These are phyloP conservation scores for Oryza meyeriana DNA, from an alignment of 176 grass and related monocot genomes.

Conservation along the genomic window DNA sequence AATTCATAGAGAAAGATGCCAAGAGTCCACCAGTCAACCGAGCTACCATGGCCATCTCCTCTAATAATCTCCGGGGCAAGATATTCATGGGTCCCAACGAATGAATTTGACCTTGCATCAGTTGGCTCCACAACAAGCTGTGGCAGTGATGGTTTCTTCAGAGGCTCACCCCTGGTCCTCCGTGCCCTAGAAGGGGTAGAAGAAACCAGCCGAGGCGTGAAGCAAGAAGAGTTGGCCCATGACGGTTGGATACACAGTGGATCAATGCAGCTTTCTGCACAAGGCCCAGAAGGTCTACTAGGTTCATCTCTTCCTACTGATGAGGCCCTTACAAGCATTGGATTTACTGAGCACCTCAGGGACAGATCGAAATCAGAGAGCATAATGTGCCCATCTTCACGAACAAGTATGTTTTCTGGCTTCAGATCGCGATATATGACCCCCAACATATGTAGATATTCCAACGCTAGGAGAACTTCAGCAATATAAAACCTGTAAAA, in stretches of 20 bases:
- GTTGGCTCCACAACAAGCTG: constrained; percentile 91
- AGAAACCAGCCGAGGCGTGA: constrained; percentile 79
- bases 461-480: constrained; percentile 90
- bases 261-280: constrained; percentile 92
- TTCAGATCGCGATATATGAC: constrained; percentile 99
- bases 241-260: constrained; percentile 86
- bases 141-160: constrained; percentile 63
- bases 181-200: constrained; percentile 34
- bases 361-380: constrained; percentile 97
- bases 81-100: constrained; percentile 95
- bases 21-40: constrained; percentile 97
- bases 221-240: constrained; percentile 81
- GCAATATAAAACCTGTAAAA: constrained; percentile 83
- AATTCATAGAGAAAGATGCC: constrained; percentile 92
- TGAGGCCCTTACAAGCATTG: constrained; percentile 76
- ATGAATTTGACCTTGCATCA: constrained; percentile 86
- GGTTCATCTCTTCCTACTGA: constrained; percentile 70
- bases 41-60: constrained; percentile 97
- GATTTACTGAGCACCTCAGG: constrained; percentile 87
- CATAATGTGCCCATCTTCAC: constrained; percentile 99
- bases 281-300: constrained; percentile 72
- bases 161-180: constrained; percentile 48
- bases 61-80: constrained; percentile 93
- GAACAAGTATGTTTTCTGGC: constrained; percentile 97
- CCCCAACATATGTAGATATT: constrained; percentile 98